Percentiles rank a stretch among this genome's conserved stretches.
Evolutionary conservation across 805 yeast genomes (phyloP).

Genomic region (Kazachstania africana): DNA sequence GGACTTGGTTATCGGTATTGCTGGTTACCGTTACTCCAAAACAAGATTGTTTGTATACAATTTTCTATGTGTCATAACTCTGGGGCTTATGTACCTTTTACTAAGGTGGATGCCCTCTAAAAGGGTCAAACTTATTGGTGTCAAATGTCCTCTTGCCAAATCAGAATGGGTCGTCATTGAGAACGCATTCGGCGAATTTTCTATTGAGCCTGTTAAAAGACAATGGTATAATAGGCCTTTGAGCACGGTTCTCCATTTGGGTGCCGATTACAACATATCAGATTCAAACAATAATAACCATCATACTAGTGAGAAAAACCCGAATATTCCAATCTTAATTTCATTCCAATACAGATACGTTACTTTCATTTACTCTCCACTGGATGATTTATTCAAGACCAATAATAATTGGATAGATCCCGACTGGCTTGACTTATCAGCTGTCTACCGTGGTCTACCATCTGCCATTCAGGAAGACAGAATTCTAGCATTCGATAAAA

Average conservation of each 20-base stretch:
- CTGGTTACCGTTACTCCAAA: conserved; percentile 60
- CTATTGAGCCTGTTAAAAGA: conserved; percentile 43
- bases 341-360: conserved; percentile 75
- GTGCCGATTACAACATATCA: conserved; percentile 14
- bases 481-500: conserved; percentile 60
- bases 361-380: conserved; percentile 71
- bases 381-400: conserved; percentile 74
- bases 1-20: conserved; percentile 87
- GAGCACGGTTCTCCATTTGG: conserved; percentile 45
- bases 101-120: conserved; percentile 81
- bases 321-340: conserved; percentile 52
- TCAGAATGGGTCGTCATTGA: conserved; percentile 93
- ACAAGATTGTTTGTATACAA: conserved; percentile 39
- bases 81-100: conserved; percentile 63
- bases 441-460: conserved; percentile 53
- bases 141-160: conserved; percentile 54
- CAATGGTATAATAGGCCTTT: conserved; percentile 59
- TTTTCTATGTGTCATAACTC: conserved; percentile 41
- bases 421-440: conserved; percentile 54
- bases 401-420: conserved; percentile 81
- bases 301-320: conserved; percentile 23
- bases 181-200: conserved; percentile 83
- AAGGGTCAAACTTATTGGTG: conserved; percentile 57
- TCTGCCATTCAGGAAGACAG: conserved; percentile 61
- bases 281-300: conserved; percentile 3